Evolutionary conservation across 345 rosid genomes (phyloP), one percentile per base, ranked within the genome.

Genomic region (Pelargonium nanum): DNA sequence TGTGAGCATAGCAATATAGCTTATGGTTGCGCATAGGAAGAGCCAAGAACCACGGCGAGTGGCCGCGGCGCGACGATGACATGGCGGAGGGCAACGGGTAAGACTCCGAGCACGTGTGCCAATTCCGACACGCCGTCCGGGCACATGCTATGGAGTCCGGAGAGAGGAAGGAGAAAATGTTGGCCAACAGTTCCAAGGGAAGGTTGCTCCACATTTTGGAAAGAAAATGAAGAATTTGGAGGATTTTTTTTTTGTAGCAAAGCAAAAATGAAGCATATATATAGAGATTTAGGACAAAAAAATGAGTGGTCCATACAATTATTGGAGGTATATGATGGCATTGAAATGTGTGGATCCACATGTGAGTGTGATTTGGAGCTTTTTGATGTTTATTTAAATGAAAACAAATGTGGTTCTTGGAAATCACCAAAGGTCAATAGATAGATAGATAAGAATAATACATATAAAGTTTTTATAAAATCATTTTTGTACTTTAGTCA

Each of bases 101-200:
- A 9, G 68, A 55, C 53, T 28, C 60, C 17, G 72, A 68, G 52
- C 83, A 80, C 1, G 13, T 16, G 63, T 67, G 67, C 85, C 88
- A 83, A 4, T 68, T 50, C 56, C 48, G 76, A 70, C 88, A 80
- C 25, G 76, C 59, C 0, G 80, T 52, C 20, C 32, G 60, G 61
- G 88, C 85, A 6, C 75, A 21, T 8, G 88, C 85, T 50, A 83
- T 55, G 34, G 77, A 76, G 65, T 76, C 81, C 1, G 81, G 78
- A 2, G 80, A 62, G 56, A 83, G 83, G 63, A 70, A 65, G 78
- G 80, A 78, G 71, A 78, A 72, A 70, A 78, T 57, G 20, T 69
- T 70, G 55, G 81, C 66, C 6, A 80, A 74, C 19, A 80, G 21
- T 63, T 80, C 85, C 17, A 56, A 66, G 1, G 83, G 85, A 55